Percentiles rank a stretch among this genome's conserved stretches.
phyloP scores from a whole-genome alignment of 257 asterid genomes.

The Nicotiana otophora region DNA sequence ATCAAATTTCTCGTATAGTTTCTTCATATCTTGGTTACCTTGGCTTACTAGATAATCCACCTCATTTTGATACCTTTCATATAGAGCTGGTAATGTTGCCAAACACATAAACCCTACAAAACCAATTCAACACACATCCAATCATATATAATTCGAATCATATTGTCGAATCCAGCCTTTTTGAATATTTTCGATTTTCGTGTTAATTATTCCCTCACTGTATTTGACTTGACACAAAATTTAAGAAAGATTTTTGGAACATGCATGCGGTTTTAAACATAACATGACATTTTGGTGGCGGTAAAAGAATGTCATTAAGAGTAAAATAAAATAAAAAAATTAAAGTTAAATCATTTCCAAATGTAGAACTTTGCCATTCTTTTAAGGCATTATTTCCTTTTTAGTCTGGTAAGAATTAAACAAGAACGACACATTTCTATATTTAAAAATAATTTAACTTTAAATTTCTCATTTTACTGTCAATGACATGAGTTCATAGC shows the following conservation, averaged over 20 bases:
- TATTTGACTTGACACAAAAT: neutral
- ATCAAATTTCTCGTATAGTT: slow-evolving; percentile 52
- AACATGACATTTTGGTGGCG: neutral
- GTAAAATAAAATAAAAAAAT: neutral
- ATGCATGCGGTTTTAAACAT: neutral
- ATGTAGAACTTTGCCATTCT: neutral
- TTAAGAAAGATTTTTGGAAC: neutral
- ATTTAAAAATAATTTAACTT: neutral
- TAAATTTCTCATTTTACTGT: neutral
- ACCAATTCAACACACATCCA: neutral
- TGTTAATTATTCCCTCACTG: neutral
- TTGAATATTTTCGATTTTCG: neutral
- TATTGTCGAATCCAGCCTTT: neutral
- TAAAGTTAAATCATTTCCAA: neutral
- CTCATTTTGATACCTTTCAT: slow-evolving; percentile 57
- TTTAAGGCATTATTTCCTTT: neutral
- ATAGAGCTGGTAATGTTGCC: slow-evolving; percentile 63
- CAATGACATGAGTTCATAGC: neutral
- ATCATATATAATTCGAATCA: neutral
- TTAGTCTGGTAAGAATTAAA: neutral
- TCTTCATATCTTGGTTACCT: slow-evolving; percentile 57
- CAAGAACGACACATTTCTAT: neutral
- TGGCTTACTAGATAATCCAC: slow-evolving; percentile 60
- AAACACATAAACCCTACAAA: slow-evolving; percentile 48
- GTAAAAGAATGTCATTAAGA: neutral